These are phyloP conservation scores for Aspergillus affinis DNA, from an alignment of 495 filamentous ascomycete genomes.

Conservation along the genomic window DNA sequence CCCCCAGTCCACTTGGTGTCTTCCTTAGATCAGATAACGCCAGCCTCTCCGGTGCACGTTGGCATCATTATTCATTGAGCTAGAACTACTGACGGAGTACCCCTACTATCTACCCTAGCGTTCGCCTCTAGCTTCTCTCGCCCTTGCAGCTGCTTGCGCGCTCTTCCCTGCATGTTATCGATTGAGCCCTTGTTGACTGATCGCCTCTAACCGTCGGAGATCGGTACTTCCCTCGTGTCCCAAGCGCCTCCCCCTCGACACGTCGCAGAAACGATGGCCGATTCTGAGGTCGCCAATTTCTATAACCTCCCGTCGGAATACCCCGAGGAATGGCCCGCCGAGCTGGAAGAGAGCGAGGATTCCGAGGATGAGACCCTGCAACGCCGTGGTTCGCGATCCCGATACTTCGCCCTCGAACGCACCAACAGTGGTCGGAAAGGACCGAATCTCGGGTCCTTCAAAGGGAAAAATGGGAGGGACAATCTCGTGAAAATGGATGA, in stretches of 20 bases:
- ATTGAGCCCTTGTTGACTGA: conserved; percentile 9
- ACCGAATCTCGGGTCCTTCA: conserved; percentile 66
- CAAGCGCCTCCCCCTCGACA: conserved; percentile 4
- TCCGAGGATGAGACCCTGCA: conserved; percentile 62
- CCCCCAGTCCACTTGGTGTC: conserved; percentile 24
- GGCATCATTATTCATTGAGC: background rate
- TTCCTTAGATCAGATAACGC: conserved; percentile 21
- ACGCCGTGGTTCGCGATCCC: conserved; percentile 57
- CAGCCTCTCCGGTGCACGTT: background rate
- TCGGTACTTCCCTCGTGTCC: conserved; percentile 3
- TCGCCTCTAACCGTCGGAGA: conserved; percentile 4
- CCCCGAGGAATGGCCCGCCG: conserved; percentile 82
- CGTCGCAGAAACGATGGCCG: conserved; percentile 46
- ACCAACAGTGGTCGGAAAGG: conserved; percentile 65
- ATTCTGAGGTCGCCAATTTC: conserved; percentile 78
- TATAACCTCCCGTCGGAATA: conserved; percentile 81
- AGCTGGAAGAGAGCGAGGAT: conserved; percentile 70
- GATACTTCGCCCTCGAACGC: conserved; percentile 81
- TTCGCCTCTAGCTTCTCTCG: conserved; percentile 4
- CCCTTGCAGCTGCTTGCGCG: conserved; percentile 26
- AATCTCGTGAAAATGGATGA: conserved; percentile 86
- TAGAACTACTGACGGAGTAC: no score
- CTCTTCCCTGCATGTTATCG: conserved; percentile 16
- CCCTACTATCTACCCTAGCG: background rate
- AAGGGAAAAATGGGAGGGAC: conserved; percentile 63